Percentiles rank a stretch among this genome's conserved stretches.
These are phyloP conservation scores for Phallus indusiatus DNA, from an alignment of 768 basidiomycete species.

Conservation along the genomic window DNA sequence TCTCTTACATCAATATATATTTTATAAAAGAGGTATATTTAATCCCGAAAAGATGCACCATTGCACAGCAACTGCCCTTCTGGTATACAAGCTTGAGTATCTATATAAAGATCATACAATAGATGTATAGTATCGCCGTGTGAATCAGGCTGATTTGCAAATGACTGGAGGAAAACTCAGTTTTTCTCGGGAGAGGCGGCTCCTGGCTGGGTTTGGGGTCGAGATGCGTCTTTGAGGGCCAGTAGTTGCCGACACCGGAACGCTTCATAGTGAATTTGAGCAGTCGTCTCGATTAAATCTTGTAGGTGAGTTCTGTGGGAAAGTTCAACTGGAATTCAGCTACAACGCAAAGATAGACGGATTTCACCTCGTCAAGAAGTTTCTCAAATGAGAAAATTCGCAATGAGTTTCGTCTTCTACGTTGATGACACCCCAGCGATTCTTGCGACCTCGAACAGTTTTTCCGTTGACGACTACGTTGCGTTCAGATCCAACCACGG, in stretches of 20 bases:
- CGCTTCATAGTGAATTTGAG: slow-evolving; percentile 98
- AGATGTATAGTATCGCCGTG: neutral
- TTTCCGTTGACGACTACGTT: slow-evolving; percentile 95
- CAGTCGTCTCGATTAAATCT: slow-evolving; percentile 97
- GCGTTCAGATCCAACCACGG: slow-evolving; percentile 91
- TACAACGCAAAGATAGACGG: neutral
- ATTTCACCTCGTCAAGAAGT: slow-evolving; percentile 83
- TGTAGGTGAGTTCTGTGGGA: slow-evolving; percentile 80
- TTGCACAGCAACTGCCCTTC: neutral
- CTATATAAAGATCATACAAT: neutral
- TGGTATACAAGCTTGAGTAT: neutral
- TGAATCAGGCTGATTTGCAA: neutral
- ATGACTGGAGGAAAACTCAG: neutral
- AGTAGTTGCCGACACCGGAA: slow-evolving; percentile 98
- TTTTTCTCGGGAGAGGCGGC: neutral
- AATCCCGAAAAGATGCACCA: neutral
- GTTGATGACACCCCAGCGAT: slow-evolving; percentile 97
- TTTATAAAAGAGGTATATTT: neutral
- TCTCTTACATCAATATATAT: neutral
- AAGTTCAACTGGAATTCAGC: neutral
- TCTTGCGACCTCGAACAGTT: slow-evolving; percentile 90
- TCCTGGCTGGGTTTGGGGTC: neutral
- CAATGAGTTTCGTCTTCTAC: slow-evolving; percentile 95
- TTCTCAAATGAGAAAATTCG: slow-evolving; percentile 94
- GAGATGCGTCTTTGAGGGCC: slow-evolving; percentile 76